Evolutionary conservation across 2,329 filamentous ascomycete species (phyloP), one percentile per base, ranked within the genome.

Genomic region (Hysterium pulicare): DNA sequence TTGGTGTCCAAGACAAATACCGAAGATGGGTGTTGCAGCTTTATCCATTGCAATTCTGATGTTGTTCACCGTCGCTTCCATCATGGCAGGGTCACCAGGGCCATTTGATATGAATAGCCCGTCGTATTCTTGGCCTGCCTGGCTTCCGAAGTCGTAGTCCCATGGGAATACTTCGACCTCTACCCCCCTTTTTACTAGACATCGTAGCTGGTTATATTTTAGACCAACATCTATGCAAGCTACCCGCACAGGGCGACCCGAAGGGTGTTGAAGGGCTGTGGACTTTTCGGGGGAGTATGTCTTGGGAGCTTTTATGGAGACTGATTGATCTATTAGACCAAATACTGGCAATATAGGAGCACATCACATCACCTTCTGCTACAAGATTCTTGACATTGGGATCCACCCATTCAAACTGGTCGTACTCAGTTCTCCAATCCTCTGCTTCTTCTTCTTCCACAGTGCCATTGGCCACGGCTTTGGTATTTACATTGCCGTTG

Each of bases 81-180:
- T 82, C 60, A 89, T 86, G 5, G 91, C 84, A 42, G 93, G 93
- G 68, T 98, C 90, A 73, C 93, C 93, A 33, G 93, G 93, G 56
- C 93, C 93, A 75, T 98, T 98, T 52, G 91, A 97, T 55, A 98
- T 83, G 75, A 98, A 98, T 36, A 98, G 81, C 65, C 93, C 93
- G 67, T 98, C 93, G 64, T 95, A 97, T 54, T 94, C 82, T 50
- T 87, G 86, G 45, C 83, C 85, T 41, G 83, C 83, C 42, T 89
- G 79, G 42, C 76, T 72, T 41, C 84, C 82, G 67, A 97, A 90
- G 67, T 97, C 86, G 62, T 96, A 90, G 71, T 98, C 84, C 90
- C 91, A 98, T 8, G 93, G 93, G 50, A 93, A 90, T 43, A 96
- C 89, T 51, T 95, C 73, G 38, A 97, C 90, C 67, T 98, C 93